Base-by-base conservation (phyloP, 192 early-diverging fungal species). In the Phycomyces nitens region DNA sequence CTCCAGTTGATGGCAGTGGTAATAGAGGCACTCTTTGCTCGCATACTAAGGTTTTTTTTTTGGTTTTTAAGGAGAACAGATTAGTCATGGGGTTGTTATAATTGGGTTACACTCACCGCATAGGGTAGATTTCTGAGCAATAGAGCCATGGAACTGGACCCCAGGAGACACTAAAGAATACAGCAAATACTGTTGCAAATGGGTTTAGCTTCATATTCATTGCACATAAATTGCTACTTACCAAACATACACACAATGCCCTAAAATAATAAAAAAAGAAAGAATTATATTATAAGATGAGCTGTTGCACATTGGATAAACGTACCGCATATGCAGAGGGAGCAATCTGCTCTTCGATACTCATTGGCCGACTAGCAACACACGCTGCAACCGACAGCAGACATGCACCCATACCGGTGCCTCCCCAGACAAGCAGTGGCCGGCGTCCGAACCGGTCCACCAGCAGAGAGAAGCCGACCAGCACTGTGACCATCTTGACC, bases 61-160 rank as follows among this genome's bases (percentile, higher is more conserved):
- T n/a, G n/a, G n/a, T n/a, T 4, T 87, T 26, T 62, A 38, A 7
- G 27, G 22, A 56, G 7, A 27, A 26, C 6, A 21, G 10, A 23
- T n/a, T n/a, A n/a, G n/a, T n/a, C n/a, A 53, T 11, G n/a, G n/a
- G 54, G 3, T 14, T 16, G 20, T 4, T 24, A 27, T 15, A n/a
- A n/a, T n/a, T n/a, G n/a, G n/a, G n/a, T n/a, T 47, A 18, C 12
- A 21, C 21, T 21, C 38, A 62, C 60, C 60, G 81, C 41, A 88
- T 82, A 10, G 88, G 88, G 67, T 86, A 92, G 75, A 91, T 89
- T 71, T 91, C 89, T 58, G 86, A 81, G 47, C 85, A 84, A 63
- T 88, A 83, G 24, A 86, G 70, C 89, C 89, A 91, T 60, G 78
- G 86, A 54, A 87, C 76, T 15, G 89, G 89, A 5, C 89, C 89